Evolutionary conservation across 2,329 filamentous ascomycete species (phyloP), one percentile per base, ranked within the genome.

Genomic region (Alternaria triticina): DNA sequence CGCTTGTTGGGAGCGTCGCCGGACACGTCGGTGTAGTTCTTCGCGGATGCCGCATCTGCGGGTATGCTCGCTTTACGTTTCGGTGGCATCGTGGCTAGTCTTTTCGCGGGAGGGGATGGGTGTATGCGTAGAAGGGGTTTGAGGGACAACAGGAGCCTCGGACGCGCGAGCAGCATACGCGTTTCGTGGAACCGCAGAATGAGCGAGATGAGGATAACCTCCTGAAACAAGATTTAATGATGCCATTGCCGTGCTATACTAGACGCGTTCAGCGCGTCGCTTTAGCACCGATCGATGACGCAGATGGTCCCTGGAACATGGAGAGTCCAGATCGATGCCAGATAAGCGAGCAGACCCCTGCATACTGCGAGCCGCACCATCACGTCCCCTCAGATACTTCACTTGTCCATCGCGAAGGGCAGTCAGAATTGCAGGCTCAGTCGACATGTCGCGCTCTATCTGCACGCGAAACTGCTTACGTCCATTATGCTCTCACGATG

Each of bases 1-100:
- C 79, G 79, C 56, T 80, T 79, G 69, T 81, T 81, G 36, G 78
- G 70, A 15, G 74, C 72, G 27, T 57, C 66, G 47, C 78, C 79
- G 6, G 73, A 62, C 11, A 63, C 54, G 58, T 80, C 78, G n/a
- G 78, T 75, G 64, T 81, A 80, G 4, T 68, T 70, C 36, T 61
- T 68, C 43, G 77, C 74, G 10, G 74, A 75, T 23, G 67, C 67
- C 22, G 73, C 72, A 47, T 75, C 76, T 8, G 73, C 65, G 5
- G 78, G 73, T 70, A 81, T 81, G 13, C 27, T 68, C 2, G 63
- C 46, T 59, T 69, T 69, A 46, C 68, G 65, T 54, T 73, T 73
- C 13, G 69, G 68, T 13, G 64, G 66, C 70, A 73, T 73, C 8
- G 28, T 61, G 20, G 52, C 56, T 49, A 43, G n/a, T 15, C 10